Percentiles rank a stretch among this genome's conserved stretches.
Evolutionary conservation across 2,329 filamentous ascomycete genomes (phyloP).

Genomic region (Verticillium albo-atrum): DNA sequence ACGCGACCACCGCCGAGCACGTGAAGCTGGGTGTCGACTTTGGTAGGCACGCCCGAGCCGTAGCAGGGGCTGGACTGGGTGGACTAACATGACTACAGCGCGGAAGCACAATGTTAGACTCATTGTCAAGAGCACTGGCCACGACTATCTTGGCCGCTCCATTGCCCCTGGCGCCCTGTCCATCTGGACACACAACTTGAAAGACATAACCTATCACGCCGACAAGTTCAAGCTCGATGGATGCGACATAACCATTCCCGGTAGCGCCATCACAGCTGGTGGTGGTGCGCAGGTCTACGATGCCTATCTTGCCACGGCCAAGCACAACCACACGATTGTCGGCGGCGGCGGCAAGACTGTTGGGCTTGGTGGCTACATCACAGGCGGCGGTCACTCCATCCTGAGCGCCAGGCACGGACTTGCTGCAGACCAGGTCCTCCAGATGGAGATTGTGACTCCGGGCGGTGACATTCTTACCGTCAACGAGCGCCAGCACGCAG

Average conservation of each 20-base stretch:
- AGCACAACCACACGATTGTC: conserved; percentile 43
- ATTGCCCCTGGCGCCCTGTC: conserved; percentile 46
- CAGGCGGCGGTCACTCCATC: conserved; percentile 57
- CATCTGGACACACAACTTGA: conserved; percentile 49
- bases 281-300: conserved; percentile 49
- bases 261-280: conserved; percentile 45
- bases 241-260: conserved; percentile 34
- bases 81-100: conserved; percentile 9
- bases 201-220: conserved; percentile 12
- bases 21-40: conserved; percentile 34
- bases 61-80: neutral
- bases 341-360: conserved; percentile 53
- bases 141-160: conserved; percentile 40
- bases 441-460: conserved; percentile 53
- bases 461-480: conserved; percentile 43
- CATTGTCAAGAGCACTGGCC: conserved; percentile 33
- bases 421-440: conserved; percentile 57
- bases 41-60: conserved; percentile 21
- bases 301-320: conserved; percentile 39
- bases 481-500: conserved; percentile 47
- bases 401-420: conserved; percentile 51
- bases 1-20: conserved; percentile 26
- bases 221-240: conserved; percentile 21
- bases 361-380: conserved; percentile 55
- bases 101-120: conserved; percentile 37